Evolutionary conservation across 208 protist genomes (phyloP).

Genomic region (Phytomonas sp.): DNA sequence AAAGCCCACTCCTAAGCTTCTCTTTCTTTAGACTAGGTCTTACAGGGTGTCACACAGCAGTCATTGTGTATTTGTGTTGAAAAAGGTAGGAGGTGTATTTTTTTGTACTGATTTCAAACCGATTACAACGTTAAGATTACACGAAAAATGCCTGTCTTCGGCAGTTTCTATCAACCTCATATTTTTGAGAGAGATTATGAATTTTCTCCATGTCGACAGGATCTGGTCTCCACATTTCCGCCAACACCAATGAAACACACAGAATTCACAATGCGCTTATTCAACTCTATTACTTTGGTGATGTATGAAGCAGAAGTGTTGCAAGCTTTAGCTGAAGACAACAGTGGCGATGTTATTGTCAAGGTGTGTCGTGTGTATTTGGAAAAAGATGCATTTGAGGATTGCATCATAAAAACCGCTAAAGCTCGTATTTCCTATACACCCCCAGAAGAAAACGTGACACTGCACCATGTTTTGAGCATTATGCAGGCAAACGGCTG

Average conservation of each 20-base stretch:
- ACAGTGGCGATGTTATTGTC: not conserved
- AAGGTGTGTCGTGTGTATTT: not conserved
- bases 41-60: not conserved
- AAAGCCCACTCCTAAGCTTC: not conserved
- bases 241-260: not conserved
- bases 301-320: not conserved
- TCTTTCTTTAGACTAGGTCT: not conserved
- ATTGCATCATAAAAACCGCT: constrained; percentile 2
- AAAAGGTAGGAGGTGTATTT: not conserved
- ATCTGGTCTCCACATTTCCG: not conserved
- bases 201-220: not conserved
- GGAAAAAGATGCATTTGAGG: not conserved
- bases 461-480: not conserved
- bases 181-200: not conserved
- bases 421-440: not conserved
- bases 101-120: not conserved
- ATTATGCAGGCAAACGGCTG: not conserved
- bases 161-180: not conserved
- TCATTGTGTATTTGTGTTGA: not conserved
- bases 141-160: not conserved
- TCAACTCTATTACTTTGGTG: not conserved
- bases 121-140: not conserved
- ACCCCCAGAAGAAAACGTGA: not conserved
- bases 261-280: not conserved
- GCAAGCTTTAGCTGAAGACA: not conserved